These are phyloP conservation scores for Kalaharituber pfeilii DNA, from an alignment of 2,329 filamentous ascomycete genomes.

Conservation along the genomic window DNA sequence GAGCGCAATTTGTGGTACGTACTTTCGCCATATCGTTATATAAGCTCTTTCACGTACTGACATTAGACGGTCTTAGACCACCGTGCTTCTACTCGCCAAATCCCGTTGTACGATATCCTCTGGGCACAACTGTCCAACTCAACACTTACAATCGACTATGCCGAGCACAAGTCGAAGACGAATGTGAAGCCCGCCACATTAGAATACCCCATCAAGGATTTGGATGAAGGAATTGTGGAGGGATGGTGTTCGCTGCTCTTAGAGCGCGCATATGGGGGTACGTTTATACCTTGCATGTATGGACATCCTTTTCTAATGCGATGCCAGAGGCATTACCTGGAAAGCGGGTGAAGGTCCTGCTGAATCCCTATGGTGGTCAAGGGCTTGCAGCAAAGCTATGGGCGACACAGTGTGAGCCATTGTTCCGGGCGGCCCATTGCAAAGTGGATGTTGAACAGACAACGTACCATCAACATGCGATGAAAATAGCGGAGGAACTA, in stretches of 20 bases:
- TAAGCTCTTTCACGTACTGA: no score
- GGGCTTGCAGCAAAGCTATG: conserved; percentile 59
- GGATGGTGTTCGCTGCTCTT: conserved; percentile 50
- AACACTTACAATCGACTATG: conserved; percentile 55
- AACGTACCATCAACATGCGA: conserved; percentile 54
- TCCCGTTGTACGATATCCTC: conserved; percentile 69
- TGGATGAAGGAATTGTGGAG: conserved; percentile 33
- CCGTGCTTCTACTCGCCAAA: conserved; percentile 25
- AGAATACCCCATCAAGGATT: conserved; percentile 41
- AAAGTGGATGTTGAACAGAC: conserved; percentile 57
- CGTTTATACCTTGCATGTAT: neutral
- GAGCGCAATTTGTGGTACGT: neutral
- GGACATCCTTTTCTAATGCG: neutral
- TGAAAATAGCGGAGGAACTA: conserved; percentile 55
- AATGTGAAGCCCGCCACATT: conserved; percentile 44
- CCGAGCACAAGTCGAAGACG: conserved; percentile 41
- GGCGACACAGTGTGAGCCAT: conserved; percentile 55
- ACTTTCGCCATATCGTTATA: no score
- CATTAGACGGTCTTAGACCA: no score
- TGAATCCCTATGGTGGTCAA: conserved; percentile 82
- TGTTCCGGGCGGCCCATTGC: conserved; percentile 69
- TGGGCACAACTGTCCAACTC: conserved; percentile 52
- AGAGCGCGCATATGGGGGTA: conserved; percentile 39
- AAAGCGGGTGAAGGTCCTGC: conserved; percentile 69
- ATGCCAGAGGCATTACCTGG: conserved; percentile 36